Evolutionary conservation across 2,329 filamentous ascomycete genomes (phyloP).

Genomic region (Exophiala aquamarina): DNA sequence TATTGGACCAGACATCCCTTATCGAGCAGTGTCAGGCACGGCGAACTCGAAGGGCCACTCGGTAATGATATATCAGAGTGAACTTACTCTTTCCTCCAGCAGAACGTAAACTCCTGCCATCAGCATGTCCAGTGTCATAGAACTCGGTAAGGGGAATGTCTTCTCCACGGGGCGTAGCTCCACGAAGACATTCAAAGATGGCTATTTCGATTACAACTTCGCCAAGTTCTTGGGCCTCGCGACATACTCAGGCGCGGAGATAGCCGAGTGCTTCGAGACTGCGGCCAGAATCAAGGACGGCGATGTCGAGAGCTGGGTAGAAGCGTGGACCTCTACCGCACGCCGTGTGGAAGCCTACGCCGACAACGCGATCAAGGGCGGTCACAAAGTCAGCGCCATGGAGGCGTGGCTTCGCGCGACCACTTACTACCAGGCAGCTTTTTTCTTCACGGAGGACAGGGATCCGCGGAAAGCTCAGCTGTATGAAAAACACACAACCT

Average conservation of each 20-base stretch:
- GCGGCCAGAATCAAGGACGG: constrained; percentile 19
- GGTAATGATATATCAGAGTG: no score
- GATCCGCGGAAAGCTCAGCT: constrained; percentile 11
- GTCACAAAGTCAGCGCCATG: constrained; percentile 18
- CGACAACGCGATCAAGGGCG: constrained; percentile 7
- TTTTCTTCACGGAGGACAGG: constrained; percentile 20
- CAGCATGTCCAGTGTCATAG: not conserved
- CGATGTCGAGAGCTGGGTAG: constrained; percentile 20
- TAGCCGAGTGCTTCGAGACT: constrained; percentile 15
- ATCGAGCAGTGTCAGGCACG: no score
- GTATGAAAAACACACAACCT: constrained; percentile 10
- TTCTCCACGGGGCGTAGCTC: constrained; percentile 9
- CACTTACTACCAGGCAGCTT: constrained; percentile 25
- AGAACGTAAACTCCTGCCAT: no score
- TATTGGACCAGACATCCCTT: no score
- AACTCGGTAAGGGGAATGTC: constrained; percentile 9
- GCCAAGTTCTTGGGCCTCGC: constrained; percentile 11
- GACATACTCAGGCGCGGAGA: constrained; percentile 10
- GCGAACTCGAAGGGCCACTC: no score
- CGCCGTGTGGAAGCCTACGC: constrained; percentile 17
- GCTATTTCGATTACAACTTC: constrained; percentile 13
- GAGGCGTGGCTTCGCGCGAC: constrained; percentile 23
- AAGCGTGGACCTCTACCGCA: constrained; percentile 18
- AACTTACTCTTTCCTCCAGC: no score
- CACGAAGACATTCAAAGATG: constrained; percentile 5